A percentile compares a stretch with the other conserved stretches of the same genome.
These are phyloP conservation scores for Boletus vinaceobasis DNA, from an alignment of 768 basidiomycete species.

Conservation along the genomic window DNA sequence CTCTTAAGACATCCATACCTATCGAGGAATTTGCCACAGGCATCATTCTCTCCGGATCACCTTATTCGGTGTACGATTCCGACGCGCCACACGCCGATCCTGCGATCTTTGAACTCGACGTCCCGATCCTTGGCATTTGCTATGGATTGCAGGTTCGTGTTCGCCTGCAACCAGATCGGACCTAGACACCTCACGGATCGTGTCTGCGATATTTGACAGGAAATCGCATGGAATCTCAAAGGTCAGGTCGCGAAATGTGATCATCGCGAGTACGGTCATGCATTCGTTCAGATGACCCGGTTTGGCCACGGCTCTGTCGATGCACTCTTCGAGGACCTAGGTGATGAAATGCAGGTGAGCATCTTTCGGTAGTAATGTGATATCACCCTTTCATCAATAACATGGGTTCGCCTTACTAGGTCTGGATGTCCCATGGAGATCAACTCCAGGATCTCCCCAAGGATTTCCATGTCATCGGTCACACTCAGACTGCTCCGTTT, in stretches of 20 bases:
- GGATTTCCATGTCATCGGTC: conserved; percentile 84
- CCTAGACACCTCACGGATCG: background rate
- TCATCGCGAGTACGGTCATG: conserved; percentile 94
- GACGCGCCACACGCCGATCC: conserved; percentile 95
- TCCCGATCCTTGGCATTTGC: conserved; percentile 95
- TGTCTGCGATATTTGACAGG: conserved; percentile 44
- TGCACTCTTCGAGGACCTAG: conserved; percentile 80
- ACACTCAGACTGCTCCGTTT: conserved; percentile 82
- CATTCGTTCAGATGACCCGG: conserved; percentile 70
- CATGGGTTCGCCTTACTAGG: conserved; percentile 47
- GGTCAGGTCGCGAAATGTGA: conserved; percentile 84
- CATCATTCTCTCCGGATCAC: conserved; percentile 95
- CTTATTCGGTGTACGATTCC: conserved; percentile 94
- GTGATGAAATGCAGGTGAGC: conserved; percentile 83
- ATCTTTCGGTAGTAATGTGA: background rate
- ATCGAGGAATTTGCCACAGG: conserved; percentile 41
- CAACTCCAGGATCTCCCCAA: conserved; percentile 80
- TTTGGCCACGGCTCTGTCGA: conserved; percentile 59
- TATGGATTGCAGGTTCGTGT: conserved; percentile 85
- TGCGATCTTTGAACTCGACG: conserved; percentile 78
- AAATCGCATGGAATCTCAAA: conserved; percentile 86
- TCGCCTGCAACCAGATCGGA: background rate
- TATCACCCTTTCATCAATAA: background rate
- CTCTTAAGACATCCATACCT: background rate
- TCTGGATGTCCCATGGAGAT: conserved; percentile 99